phyloP scores from a whole-genome alignment of 2,329 filamentous ascomycete genomes.

The Stemphylium lycopersici region DNA sequence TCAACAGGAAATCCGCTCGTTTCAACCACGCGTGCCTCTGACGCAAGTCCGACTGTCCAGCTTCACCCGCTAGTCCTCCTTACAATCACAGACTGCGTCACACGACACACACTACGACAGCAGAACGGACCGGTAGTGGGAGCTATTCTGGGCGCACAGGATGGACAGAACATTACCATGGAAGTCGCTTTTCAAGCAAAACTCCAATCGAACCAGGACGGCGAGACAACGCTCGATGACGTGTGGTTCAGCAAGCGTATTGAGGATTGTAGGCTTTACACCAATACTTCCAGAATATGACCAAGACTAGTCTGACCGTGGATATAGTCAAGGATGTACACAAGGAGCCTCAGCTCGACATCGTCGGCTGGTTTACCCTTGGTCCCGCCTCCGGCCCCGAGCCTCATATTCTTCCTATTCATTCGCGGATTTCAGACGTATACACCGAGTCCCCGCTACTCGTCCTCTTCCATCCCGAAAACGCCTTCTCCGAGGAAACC shows the following conservation, averaged over 20 bases:
- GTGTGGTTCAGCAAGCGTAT: conserved; percentile 78
- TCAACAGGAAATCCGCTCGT: conserved; percentile 51
- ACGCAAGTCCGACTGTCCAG: conserved; percentile 78
- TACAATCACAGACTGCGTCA: conserved; percentile 96
- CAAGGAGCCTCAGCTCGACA: conserved; percentile 75
- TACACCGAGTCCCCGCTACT: conserved; percentile 89
- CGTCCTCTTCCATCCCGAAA: conserved; percentile 80
- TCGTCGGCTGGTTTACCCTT: conserved; percentile 92
- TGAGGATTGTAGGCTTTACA: conserved; percentile 73
- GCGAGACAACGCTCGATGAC: conserved; percentile 67
- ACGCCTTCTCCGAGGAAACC: conserved; percentile 57
- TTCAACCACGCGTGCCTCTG: conserved; percentile 58
- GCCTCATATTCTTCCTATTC: conserved; percentile 70
- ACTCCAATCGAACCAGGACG: conserved; percentile 53
- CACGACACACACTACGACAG: conserved; percentile 80
- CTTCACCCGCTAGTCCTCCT: conserved; percentile 94
- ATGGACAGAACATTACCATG: conserved; percentile 86
- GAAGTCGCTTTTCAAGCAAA: conserved; percentile 92
- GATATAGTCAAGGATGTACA: conserved; percentile 82
- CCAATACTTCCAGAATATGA: background rate
- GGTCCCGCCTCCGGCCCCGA: conserved; percentile 75
- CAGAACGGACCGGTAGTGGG: conserved; percentile 80
- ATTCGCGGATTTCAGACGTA: conserved; percentile 74
- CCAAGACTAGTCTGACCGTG: conserved; percentile 8
- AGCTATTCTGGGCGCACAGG: conserved; percentile 88